These are phyloP conservation scores for Apocynum venetum DNA, from an alignment of 257 asterid genomes.

Conservation along the genomic window DNA sequence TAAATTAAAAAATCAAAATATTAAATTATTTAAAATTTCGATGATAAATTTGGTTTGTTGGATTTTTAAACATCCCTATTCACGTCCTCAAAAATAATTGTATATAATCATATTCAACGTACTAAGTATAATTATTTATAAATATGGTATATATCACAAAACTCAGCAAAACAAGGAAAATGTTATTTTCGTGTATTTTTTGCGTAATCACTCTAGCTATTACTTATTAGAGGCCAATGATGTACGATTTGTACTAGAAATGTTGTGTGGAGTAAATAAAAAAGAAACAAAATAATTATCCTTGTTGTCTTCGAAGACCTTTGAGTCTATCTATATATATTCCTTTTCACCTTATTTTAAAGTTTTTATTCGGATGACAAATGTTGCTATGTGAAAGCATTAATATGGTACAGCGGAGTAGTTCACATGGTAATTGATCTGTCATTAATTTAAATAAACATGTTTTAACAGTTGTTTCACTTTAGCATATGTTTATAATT, in stretches of 20 bases:
- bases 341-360: background rate
- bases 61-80: too few relatives aligned
- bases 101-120: too few relatives aligned
- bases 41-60: too few relatives aligned
- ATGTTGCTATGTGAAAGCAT: conserved; percentile 5
- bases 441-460: conserved; percentile 15
- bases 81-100: too few relatives aligned
- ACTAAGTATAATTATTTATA: too few relatives aligned
- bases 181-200: background rate
- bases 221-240: background rate
- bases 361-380: background rate
- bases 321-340: background rate
- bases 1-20: too few relatives aligned
- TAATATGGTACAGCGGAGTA: conserved; percentile 13
- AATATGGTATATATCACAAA: too few relatives aligned
- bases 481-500: conserved; percentile 2
- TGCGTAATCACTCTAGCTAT: background rate
- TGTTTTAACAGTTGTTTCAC: conserved; percentile 27
- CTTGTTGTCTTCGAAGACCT: background rate
- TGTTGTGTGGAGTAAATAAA: background rate
- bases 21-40: too few relatives aligned
- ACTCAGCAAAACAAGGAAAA: too few relatives aligned
- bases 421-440: conserved; percentile 31
- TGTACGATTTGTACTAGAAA: conserved; percentile 12
- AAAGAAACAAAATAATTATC: background rate